A percentile compares a stretch with the other conserved stretches of the same genome.
These are phyloP conservation scores for Botrytis sinoallii DNA, from an alignment of 2,329 filamentous ascomycete genomes.

Conservation along the genomic window DNA sequence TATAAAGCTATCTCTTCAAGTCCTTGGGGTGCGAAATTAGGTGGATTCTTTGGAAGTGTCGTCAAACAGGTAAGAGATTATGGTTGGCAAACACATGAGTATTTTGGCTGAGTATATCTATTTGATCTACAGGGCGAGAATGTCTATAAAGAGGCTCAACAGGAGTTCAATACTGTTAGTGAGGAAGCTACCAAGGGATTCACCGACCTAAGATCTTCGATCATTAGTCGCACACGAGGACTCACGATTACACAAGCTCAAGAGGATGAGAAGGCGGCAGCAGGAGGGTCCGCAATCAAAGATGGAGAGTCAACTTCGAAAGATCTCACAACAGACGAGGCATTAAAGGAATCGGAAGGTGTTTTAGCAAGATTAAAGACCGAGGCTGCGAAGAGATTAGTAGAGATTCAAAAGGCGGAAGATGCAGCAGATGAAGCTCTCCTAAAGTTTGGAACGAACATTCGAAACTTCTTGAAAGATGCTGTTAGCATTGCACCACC, in stretches of 20 bases:
- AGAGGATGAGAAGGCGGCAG: conserved; percentile 28
- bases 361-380: conserved; percentile 73
- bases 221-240: conserved; percentile 71
- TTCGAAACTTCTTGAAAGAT: conserved; percentile 85
- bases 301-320: conserved; percentile 38
- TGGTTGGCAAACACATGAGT: neutral
- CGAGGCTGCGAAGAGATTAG: conserved; percentile 79
- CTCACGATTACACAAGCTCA: conserved; percentile 53
- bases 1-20: conserved; percentile 91
- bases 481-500: conserved; percentile 86
- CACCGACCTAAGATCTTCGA: conserved; percentile 62
- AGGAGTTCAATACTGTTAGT: conserved; percentile 76
- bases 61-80: conserved; percentile 72
- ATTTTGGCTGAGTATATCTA: conserved; percentile 7
- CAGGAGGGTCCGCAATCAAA: conserved; percentile 23
- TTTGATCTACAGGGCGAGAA: conserved; percentile 60
- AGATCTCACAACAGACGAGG: conserved; percentile 47
- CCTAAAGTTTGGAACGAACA: conserved; percentile 83
- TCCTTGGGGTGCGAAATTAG: conserved; percentile 85
- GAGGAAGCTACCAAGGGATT: conserved; percentile 81
- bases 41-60: conserved; percentile 86
- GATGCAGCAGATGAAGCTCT: conserved; percentile 95
- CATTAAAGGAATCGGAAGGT: conserved; percentile 51
- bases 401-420: conserved; percentile 86
- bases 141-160: conserved; percentile 79